Percentiles rank a stretch among this genome's conserved stretches.
These are phyloP conservation scores for Penicillium sp. DNA, from an alignment of 2,329 filamentous ascomycete species.

Conservation along the genomic window DNA sequence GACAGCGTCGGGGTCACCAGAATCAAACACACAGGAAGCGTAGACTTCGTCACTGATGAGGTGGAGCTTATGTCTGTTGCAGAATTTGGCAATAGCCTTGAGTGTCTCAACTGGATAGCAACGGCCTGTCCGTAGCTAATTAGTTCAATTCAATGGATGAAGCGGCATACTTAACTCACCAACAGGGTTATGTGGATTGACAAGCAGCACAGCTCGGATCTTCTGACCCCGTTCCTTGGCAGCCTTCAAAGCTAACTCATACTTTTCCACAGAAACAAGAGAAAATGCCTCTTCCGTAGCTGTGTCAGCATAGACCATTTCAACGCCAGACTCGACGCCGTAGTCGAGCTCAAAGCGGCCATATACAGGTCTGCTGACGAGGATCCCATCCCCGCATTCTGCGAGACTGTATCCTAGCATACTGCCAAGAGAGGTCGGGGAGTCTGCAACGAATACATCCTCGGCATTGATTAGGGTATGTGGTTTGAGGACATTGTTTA, in stretches of 20 bases:
- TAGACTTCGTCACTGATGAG: slow-evolving; percentile 59
- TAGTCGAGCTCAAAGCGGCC: slow-evolving; percentile 52
- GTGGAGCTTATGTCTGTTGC: slow-evolving; percentile 50
- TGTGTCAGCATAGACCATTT: slow-evolving; percentile 42
- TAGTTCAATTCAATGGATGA: not conserved
- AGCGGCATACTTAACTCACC: slow-evolving; percentile 20
- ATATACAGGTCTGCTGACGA: slow-evolving; percentile 49
- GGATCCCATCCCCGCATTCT: slow-evolving; percentile 47
- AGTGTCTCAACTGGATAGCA: slow-evolving; percentile 48
- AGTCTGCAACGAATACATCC: slow-evolving; percentile 43
- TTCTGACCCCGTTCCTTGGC: slow-evolving; percentile 33
- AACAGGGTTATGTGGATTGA: slow-evolving; percentile 48
- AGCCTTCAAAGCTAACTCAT: slow-evolving; percentile 38
- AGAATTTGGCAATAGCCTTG: slow-evolving; percentile 49
- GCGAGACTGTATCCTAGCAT: slow-evolving; percentile 45
- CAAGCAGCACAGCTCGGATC: slow-evolving; percentile 44
- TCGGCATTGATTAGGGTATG: slow-evolving; percentile 32
- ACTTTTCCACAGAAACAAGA: slow-evolving; percentile 31
- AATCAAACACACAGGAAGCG: slow-evolving; percentile 50
- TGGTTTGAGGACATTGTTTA: slow-evolving; percentile 45
- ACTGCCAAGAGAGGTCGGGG: slow-evolving; percentile 44
- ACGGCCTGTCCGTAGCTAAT: slow-evolving; percentile 27
- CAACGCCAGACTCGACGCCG: slow-evolving; percentile 42
- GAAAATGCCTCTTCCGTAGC: slow-evolving; percentile 40
- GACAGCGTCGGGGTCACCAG: slow-evolving; percentile 32